Evolutionary conservation across 371 early-diverging fungal genomes (phyloP), one percentile per base, ranked within the genome.

Genomic region (Mucor velutinosus): DNA sequence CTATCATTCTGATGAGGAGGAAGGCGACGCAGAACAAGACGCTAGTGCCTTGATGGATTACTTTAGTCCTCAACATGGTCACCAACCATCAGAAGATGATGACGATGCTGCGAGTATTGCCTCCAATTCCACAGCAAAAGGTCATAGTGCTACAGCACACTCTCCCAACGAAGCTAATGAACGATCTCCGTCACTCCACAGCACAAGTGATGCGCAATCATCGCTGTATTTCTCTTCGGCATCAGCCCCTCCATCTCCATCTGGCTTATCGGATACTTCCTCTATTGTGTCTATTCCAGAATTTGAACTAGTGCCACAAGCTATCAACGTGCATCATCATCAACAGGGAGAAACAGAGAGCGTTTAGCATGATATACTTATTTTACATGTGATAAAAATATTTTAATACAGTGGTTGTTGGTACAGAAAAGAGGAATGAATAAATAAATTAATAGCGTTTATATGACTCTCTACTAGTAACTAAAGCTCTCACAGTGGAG

Each of bases 1-100:
- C 41, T 41, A 41, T 17, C 17, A 81, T 17, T 76, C 77, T 1
- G 83, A 82, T 19, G 78, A 77, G 27, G 77, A 76, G 49, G 76
- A 79, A 2, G 75, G 79, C 23, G 88, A 87, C 12, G 87, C 83
- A 27, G 84, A 83, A 57, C 86, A 82, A 74, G 47, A 81, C 76
- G 17, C 67, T 29, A 37, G 32, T 7, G 10, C 35, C 58, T 6
- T 53, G 51, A 39, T 32, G n/a, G 23, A 57, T 35, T 55, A 39
- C 39, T 63, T 62, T 30, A 49, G 27, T 51, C 27, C 33, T 10
- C 62, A 21, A 6, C 23, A 27, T 25, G 21, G 33, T 37, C 14
- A 37, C 14, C 37, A 11, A 6, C 5, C 14, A 11, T 14, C 14
- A 17, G 41, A 41, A 5, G 51, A 55, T 21, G 62, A 62, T 35